A percentile compares a stretch with the other conserved stretches of the same genome.
These are phyloP conservation scores for Eucalyptus dawsonii DNA, from an alignment of 345 rosid species.

Conservation along the genomic window DNA sequence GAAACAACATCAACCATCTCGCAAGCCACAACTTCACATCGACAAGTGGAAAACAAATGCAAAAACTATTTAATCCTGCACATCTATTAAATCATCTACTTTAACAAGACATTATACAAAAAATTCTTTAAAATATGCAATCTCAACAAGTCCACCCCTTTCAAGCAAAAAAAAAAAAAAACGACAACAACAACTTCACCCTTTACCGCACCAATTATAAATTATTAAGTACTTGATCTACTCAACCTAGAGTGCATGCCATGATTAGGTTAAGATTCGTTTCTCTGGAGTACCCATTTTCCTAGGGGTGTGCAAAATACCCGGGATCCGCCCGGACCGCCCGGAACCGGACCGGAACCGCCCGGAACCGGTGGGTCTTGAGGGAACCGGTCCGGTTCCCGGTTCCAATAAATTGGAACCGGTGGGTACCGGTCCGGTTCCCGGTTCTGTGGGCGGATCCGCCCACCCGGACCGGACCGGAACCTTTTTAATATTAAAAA, in stretches of 20 bases:
- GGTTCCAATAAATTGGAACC: too few species aligned
- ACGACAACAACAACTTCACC: neutral
- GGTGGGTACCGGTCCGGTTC: too few species aligned
- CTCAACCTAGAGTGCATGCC: neutral
- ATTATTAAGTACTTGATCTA: neutral
- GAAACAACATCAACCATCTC: neutral
- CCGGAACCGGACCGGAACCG: too few species aligned
- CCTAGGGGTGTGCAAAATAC: neutral
- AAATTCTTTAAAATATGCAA: neutral
- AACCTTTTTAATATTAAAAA: too few species aligned
- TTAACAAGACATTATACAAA: neutral
- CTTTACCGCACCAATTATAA: neutral
- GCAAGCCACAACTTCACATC: neutral
- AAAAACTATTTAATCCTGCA: neutral
- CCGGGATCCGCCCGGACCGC: too few species aligned
- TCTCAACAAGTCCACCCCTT: neutral
- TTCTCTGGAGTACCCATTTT: neutral
- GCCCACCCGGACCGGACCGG: too few species aligned
- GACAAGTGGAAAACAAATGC: neutral
- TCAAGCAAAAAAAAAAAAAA: too few species aligned
- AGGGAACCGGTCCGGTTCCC: too few species aligned
- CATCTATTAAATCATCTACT: neutral
- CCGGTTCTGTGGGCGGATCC: too few species aligned
- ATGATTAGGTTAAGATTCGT: neutral
- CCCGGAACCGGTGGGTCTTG: too few species aligned